Evolutionary conservation across 441 rosid genomes (phyloP), one percentile per base, ranked within the genome.

Genomic region (Flueggea neowawraea): DNA sequence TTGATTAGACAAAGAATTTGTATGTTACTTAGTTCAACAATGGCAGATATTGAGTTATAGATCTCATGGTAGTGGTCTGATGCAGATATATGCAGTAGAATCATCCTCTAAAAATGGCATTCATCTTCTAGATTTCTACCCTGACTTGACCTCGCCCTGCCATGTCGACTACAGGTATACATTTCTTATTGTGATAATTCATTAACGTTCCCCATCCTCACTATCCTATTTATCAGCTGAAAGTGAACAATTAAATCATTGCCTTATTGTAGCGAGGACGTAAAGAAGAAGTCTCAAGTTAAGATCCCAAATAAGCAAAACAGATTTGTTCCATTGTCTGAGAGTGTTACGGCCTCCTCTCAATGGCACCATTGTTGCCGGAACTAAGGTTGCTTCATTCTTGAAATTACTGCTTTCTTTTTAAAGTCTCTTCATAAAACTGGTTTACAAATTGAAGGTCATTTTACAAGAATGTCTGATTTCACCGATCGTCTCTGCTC

Each of bases 111-210:
- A 81, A 63, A 78, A 75, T 57, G 99, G 96, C 69, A 79, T 94
- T 73, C 88, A 91, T 82, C 78, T 91, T 71, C 76, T 95, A 78
- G 99, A 95, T 78, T 95, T 95, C 74, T 81, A 84, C 74, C 95
- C 99, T 2, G 85, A 84, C 69, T 15, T 73, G 41, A 81, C 66
- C 62, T 95, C 99, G 69, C 93, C 95, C 39, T 76, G 97, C 75
- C 97, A 88, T 54, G 99, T 91, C 66, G 90, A 91, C 73, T 81
- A 75, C 73, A 74, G 71, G 98, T 91, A 78, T 9, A 47, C 50
- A 47, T 9, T 14, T 11, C n/a, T 12, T 9, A 4, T 47, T 47
- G 6, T 47, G 14, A 47, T 3, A 9, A 14, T 11, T 47, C 12
- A 47, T 14, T 43, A 43, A 43, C 12, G 14, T 47, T 47, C 4